phyloP scores from a whole-genome alignment of 2,329 filamentous ascomycete genomes.

The Cucurbitaria berberidis region DNA sequence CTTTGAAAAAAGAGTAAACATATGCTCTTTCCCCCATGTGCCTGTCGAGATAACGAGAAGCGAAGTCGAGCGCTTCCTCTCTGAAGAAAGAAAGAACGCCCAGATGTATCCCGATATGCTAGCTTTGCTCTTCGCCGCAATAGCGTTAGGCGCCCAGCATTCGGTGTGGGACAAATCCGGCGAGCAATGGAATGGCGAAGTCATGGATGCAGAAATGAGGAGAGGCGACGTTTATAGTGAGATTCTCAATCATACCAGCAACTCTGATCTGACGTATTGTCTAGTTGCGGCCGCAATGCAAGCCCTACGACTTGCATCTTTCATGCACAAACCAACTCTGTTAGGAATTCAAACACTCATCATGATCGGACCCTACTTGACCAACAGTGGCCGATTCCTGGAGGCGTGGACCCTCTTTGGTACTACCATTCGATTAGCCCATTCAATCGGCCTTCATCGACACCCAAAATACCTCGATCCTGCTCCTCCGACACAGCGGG shows the following conservation, averaged over 20 bases:
- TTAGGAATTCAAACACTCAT: conserved; percentile 55
- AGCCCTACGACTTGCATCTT: conserved; percentile 56
- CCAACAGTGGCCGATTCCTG: conserved; percentile 57
- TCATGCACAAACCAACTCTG: conserved; percentile 56
- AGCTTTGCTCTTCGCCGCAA: conserved; percentile 55
- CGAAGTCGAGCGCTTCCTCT: conserved; percentile 55
- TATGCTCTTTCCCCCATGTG: conserved; percentile 54
- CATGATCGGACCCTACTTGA: conserved; percentile 58
- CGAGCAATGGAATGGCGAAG: conserved; percentile 47
- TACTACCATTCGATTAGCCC: conserved; percentile 56
- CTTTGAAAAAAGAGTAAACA: conserved; percentile 53
- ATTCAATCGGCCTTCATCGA: conserved; percentile 58
- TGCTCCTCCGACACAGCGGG: conserved; percentile 47
- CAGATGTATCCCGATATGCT: conserved; percentile 55
- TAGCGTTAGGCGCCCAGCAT: conserved; percentile 56
- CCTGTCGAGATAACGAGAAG: conserved; percentile 52
- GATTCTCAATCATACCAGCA: conserved; percentile 16
- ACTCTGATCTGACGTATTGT: conserved; percentile 1
- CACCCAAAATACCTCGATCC: conserved; percentile 56
- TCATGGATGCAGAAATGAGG: conserved; percentile 44
- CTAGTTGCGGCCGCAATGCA: conserved; percentile 59
- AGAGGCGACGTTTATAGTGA: conserved; percentile 55
- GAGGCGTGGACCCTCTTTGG: conserved; percentile 60
- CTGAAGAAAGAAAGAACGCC: conserved; percentile 51
- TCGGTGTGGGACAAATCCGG: conserved; percentile 52